Conservation (phyloP, 352 stramenopile species). For the Globisporangium radiosum region DNA sequence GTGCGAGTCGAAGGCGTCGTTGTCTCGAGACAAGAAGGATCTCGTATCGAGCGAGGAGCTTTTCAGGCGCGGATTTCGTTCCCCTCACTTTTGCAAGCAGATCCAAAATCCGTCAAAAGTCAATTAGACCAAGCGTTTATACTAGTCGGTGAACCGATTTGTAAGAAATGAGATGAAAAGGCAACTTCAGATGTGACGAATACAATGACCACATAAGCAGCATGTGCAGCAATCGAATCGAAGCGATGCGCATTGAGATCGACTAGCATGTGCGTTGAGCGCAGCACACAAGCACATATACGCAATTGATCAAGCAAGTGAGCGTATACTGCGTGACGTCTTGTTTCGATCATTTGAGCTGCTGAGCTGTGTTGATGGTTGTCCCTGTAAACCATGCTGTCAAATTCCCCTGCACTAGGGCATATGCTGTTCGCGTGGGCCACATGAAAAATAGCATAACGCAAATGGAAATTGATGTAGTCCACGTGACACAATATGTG, state of each 20-base stretch:
- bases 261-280: neutral
- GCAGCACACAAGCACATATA: neutral
- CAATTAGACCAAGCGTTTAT: neutral
- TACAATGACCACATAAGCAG: neutral
- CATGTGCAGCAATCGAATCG: no score
- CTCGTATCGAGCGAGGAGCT: neutral
- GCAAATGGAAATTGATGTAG: neutral
- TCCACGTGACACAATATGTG: no score
- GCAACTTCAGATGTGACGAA: neutral
- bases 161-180: neutral
- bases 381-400: neutral
- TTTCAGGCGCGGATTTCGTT: constrained; percentile 18
- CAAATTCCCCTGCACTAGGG: neutral
- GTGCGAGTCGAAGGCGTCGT: neutral
- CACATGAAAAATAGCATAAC: neutral
- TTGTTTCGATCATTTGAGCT: no score
- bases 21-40: neutral
- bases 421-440: neutral
- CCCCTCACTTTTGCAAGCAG: constrained; percentile 11
- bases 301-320: no score
- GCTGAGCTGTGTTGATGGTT: neutral
- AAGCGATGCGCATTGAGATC: no score
- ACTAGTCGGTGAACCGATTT: neutral
- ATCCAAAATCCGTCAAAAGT: constrained; percentile 14
- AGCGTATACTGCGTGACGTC: no score